A percentile compares a stretch with the other conserved stretches of the same genome.
Evolutionary conservation across 2,329 filamentous ascomycete genomes (phyloP).

Genomic region (Lachnum nothofagi): DNA sequence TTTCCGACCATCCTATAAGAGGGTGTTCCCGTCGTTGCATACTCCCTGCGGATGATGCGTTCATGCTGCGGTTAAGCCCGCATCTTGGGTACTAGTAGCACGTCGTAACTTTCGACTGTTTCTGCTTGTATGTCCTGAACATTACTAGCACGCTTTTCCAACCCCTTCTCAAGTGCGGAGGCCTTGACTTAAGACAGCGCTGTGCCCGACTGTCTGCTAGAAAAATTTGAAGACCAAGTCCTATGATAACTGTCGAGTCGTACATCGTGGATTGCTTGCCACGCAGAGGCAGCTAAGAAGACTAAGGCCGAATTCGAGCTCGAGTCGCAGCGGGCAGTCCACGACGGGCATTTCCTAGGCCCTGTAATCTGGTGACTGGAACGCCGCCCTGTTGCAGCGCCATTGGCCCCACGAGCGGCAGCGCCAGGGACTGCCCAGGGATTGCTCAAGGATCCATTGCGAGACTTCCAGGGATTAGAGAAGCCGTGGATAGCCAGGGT

Average conservation of each 20-base stretch:
- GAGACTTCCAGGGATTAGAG: slow-evolving; percentile 20
- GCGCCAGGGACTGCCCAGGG: background rate
- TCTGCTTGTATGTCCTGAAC: background rate
- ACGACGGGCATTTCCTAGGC: slow-evolving; percentile 12
- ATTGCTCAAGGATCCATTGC: slow-evolving; percentile 19
- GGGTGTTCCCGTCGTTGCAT: slow-evolving; percentile 2
- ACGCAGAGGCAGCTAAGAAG: slow-evolving; percentile 9
- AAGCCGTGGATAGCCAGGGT: slow-evolving; percentile 37
- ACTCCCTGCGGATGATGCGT: slow-evolving; percentile 1
- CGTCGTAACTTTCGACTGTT: background rate
- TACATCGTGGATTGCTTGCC: slow-evolving; percentile 21
- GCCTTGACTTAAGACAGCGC: too few relatives aligned
- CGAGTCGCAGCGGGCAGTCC: slow-evolving; percentile 3
- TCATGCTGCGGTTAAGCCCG: background rate
- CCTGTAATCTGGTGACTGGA: slow-evolving; percentile 18
- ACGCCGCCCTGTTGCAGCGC: slow-evolving; percentile 8
- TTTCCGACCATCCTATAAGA: slow-evolving; percentile 3
- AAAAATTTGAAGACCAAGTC: background rate
- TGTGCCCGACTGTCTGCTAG: too few relatives aligned
- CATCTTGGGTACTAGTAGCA: background rate
- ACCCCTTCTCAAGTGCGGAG: too few relatives aligned
- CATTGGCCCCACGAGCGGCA: slow-evolving; percentile 14
- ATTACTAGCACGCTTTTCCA: too few relatives aligned
- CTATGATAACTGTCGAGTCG: slow-evolving; percentile 20
- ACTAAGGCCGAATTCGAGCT: slow-evolving; percentile 9